Conservation (phyloP, 805 yeast species). For the Wickerhamomyces ciferrii region DNA sequence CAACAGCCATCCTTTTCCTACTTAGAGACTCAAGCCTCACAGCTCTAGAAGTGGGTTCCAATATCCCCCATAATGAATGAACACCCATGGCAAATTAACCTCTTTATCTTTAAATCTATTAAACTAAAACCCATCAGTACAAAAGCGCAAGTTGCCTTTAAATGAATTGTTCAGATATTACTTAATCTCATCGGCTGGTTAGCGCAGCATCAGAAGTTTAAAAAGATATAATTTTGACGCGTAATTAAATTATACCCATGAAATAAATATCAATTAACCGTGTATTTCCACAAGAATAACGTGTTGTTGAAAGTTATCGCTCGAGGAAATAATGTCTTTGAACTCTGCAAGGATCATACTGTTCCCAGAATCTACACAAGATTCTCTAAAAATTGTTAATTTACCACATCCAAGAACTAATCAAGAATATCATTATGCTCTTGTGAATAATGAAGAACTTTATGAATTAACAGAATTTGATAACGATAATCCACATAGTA, state of each 20-base stretch:
- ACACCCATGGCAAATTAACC: conserved; percentile 79
- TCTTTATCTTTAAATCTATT: not conserved
- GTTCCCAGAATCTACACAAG: conserved; percentile 4
- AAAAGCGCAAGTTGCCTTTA: not conserved
- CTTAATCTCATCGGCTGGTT: not conserved
- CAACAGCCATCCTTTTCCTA: conserved; percentile 81
- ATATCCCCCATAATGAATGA: conserved; percentile 86
- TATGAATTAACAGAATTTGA: conserved; percentile 36
- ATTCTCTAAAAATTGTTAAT: conserved; percentile 5
- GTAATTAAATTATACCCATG: too few species aligned
- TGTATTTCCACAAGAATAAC: not conserved
- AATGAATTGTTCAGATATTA: too few species aligned
- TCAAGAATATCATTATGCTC: conserved; percentile 5
- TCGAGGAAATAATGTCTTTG: not conserved
- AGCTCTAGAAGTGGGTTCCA: conserved; percentile 87
- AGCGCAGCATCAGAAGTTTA: not conserved
- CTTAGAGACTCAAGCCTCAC: conserved; percentile 82
- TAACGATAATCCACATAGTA: conserved; percentile 30
- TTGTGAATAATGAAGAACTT: conserved; percentile 17
- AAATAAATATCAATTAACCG: too few species aligned
- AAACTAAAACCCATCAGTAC: not conserved
- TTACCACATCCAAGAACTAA: conserved; percentile 16
- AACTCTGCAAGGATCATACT: conserved; percentile 8
- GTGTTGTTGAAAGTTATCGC: not conserved
- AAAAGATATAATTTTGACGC: not conserved